Evolutionary conservation across 768 basidiomycete genomes (phyloP), one percentile per base, ranked within the genome.

Genomic region (Mycena leptocephala): DNA sequence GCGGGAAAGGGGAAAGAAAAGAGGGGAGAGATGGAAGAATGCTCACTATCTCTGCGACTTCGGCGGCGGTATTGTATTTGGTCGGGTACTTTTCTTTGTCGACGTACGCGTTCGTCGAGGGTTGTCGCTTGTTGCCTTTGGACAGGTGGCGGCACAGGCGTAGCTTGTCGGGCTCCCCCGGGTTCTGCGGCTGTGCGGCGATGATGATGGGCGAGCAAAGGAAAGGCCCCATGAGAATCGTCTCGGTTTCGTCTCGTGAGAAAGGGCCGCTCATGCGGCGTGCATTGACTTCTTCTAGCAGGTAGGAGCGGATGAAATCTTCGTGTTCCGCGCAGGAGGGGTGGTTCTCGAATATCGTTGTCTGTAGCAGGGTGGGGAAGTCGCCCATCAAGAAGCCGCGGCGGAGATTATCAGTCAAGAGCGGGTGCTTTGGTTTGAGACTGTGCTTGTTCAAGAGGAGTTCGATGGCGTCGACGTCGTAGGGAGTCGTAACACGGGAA

Each of bases 131-230:
- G 32, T 61, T 43, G 16, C 55, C 66, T 46, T 79, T 81, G 10
- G 80, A 81, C 3, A 80, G 59, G 35, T 81, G 69, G 3, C 72
- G 51, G 46, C 80, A 80, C 0, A 80, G 67, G 10, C 80, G 48
- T 1, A 65, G 41, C 65, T 81, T 81, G 33, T 75, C 56, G 0
- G 77, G 76, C 22, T 65, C 28, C 9, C 68, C 80, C 1, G 75
- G 72, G 20, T 43, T 78, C 56, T 82, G 80, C 5, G 48, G 18
- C 26, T 74, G 43, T 8, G 69, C 74, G 0, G 67, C 16, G 16
- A 82, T 72, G 28, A 78, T 80, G 3, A 81, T 71, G 2, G 80
- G 81, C 3, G 79, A 80, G 53, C 63, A 77, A 20, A 75, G 68
- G 24, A 80, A n/a, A 79, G 59, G 63, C 1, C 81, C 79, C 1